Evolutionary conservation across 768 basidiomycete genomes (phyloP).

Genomic region (Termitomyces sp.): DNA sequence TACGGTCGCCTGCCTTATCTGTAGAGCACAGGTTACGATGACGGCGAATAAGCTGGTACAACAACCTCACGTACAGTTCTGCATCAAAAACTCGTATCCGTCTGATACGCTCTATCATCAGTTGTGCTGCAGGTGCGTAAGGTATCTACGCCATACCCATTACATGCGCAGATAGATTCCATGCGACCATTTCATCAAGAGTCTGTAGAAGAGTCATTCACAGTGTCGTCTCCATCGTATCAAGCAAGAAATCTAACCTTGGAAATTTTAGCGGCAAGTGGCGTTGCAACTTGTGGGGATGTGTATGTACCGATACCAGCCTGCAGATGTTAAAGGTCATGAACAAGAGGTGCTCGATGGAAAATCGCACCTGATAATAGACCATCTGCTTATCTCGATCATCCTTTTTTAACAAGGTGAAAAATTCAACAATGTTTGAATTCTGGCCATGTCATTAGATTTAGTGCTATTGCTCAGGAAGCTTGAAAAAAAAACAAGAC

Average conservation of each 20-base stretch:
- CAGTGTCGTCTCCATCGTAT: not conserved
- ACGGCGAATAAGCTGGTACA: not conserved
- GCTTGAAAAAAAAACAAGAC: slow-evolving; percentile 8
- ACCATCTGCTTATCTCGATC: slow-evolving; percentile 49
- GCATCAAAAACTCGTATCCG: slow-evolving; percentile 61
- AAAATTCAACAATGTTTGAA: slow-evolving; percentile 51
- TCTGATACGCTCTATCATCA: slow-evolving; percentile 23
- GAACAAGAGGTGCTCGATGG: not conserved
- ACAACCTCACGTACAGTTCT: slow-evolving; percentile 40
- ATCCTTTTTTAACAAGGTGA: slow-evolving; percentile 51
- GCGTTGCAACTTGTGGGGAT: too few species aligned
- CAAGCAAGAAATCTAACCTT: slow-evolving; percentile 28
- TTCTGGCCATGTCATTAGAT: slow-evolving; percentile 28
- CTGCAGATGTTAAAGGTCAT: not conserved
- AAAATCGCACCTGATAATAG: slow-evolving; percentile 49
- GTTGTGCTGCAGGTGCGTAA: not conserved
- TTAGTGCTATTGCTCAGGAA: not conserved
- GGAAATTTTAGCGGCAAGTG: slow-evolving; percentile 5
- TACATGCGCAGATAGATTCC: slow-evolving; percentile 52
- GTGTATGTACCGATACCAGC: too few species aligned
- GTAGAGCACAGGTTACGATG: not conserved
- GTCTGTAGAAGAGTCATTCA: slow-evolving; percentile 20
- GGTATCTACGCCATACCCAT: slow-evolving; percentile 32
- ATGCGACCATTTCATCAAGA: slow-evolving; percentile 45
- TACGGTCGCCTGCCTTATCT: slow-evolving; percentile 41